Conservation (phyloP, 2,329 filamentous ascomycete genomes). For the Epichloe sibirici region DNA sequence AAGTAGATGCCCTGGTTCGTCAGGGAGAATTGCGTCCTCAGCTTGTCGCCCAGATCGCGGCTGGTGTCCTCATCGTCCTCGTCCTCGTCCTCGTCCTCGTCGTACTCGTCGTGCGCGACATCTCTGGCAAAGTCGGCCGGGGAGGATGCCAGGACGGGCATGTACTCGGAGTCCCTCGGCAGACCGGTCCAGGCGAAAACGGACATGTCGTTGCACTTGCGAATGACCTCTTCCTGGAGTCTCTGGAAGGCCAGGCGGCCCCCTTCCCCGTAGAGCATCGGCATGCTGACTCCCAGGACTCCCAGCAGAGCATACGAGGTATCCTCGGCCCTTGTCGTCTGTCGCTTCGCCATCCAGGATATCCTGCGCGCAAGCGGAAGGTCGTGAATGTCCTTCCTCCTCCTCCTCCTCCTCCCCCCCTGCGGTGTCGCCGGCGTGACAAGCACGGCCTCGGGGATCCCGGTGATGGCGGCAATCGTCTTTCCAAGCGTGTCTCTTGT, state of each 20-base stretch:
- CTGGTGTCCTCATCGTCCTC: not conserved
- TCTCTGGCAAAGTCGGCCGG: not conserved
- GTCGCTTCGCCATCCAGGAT: slow-evolving; percentile 12
- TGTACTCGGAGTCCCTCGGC: not conserved
- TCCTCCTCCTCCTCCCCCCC: not conserved
- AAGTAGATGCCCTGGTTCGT: slow-evolving; percentile 2
- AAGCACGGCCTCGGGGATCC: slow-evolving; percentile 1
- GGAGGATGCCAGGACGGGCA: not conserved
- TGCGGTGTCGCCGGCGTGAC: not conserved
- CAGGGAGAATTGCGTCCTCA: not conserved
- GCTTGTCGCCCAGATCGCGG: not conserved
- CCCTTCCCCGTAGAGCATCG: slow-evolving; percentile 15
- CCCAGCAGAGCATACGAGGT: slow-evolving; percentile 15
- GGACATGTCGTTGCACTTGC: slow-evolving; percentile 10
- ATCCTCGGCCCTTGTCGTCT: slow-evolving; percentile 14
- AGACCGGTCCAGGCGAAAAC: slow-evolving; percentile 12
- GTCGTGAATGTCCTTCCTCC: not conserved
- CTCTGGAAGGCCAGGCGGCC: slow-evolving; percentile 8
- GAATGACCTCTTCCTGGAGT: slow-evolving; percentile 15
- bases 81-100: not conserved
- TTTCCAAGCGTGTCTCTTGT: slow-evolving; percentile 10
- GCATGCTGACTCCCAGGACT: slow-evolving; percentile 15
- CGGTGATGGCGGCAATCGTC: slow-evolving; percentile 12
- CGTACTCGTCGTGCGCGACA: not conserved
- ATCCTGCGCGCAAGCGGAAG: slow-evolving; percentile 11